These are phyloP conservation scores for Leishmania braziliensis DNA, from an alignment of 208 protist genomes.

Conservation along the genomic window DNA sequence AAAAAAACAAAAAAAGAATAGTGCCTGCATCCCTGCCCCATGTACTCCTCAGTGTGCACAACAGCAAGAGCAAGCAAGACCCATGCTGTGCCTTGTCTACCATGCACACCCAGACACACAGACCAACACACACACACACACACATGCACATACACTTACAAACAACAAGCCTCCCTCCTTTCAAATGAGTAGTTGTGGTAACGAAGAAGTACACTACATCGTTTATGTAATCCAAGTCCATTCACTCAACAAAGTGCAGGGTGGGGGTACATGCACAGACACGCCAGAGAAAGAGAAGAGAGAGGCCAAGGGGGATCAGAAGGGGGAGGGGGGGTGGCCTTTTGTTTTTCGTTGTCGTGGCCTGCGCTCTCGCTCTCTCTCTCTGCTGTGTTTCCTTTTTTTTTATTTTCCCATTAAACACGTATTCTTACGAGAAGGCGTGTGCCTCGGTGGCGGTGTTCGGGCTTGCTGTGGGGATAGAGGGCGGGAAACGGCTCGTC, in stretches of 20 bases:
- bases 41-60: not conserved
- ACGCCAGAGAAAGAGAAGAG: not conserved
- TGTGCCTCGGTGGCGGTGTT: conserved; percentile 9
- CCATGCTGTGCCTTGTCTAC: not conserved
- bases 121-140: not conserved
- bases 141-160: not conserved
- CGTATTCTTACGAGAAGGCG: conserved; percentile 7
- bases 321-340: not conserved
- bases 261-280: not conserved
- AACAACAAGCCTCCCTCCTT: not conserved
- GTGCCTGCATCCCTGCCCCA: not conserved
- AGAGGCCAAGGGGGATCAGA: not conserved
- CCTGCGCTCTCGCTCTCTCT: not conserved
- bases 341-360: not conserved
- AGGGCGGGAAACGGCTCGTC: conserved; percentile 21
- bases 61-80: conserved; percentile 5
- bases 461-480: conserved; percentile 22
- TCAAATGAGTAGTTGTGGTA: not conserved
- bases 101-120: not conserved
- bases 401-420: not conserved
- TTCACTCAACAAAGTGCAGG: not conserved
- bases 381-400: not conserved
- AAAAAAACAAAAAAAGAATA: not conserved
- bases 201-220: not conserved
- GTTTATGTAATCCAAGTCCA: not conserved